Evolutionary conservation across 2,329 filamentous ascomycete species (phyloP).

Genomic region (Malbranchea zuffiana): DNA sequence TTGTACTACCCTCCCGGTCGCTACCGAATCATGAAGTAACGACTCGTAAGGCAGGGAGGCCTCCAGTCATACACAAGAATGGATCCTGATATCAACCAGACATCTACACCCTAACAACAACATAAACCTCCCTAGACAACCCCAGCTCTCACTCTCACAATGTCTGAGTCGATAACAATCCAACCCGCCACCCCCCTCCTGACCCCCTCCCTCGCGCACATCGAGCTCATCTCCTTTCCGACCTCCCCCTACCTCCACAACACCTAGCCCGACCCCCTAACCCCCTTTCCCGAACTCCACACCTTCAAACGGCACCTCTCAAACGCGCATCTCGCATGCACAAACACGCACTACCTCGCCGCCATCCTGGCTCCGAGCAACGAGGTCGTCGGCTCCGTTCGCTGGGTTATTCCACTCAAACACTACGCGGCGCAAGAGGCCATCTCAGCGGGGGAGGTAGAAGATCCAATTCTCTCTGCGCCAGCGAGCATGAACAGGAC

Average conservation of each 20-base stretch:
- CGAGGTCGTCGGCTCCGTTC: constrained; percentile 1
- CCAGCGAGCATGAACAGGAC: not conserved
- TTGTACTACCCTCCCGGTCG: too few species aligned
- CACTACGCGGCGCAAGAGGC: not conserved
- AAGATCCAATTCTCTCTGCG: not conserved
- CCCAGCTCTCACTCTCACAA: too few species aligned
- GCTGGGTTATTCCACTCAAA: constrained; percentile 2
- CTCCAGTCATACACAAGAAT: too few species aligned
- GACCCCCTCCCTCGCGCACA: not conserved
- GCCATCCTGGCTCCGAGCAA: not conserved
- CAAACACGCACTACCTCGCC: constrained; percentile 2
- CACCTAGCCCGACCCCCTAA: constrained; percentile 1
- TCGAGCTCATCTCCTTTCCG: constrained; percentile 1
- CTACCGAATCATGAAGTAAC: too few species aligned
- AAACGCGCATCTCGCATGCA: not conserved
- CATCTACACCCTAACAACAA: too few species aligned
- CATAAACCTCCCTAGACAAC: too few species aligned
- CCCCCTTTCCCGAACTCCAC: not conserved
- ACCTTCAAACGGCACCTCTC: not conserved
- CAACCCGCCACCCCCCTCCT: not conserved
- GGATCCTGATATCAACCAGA: too few species aligned
- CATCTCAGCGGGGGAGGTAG: not conserved
- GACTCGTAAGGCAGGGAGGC: too few species aligned
- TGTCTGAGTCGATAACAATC: too few species aligned
- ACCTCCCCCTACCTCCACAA: constrained; percentile 2